Conservation (phyloP, 1,284 basidiomycete genomes). For the Trichosporon ovoides region DNA sequence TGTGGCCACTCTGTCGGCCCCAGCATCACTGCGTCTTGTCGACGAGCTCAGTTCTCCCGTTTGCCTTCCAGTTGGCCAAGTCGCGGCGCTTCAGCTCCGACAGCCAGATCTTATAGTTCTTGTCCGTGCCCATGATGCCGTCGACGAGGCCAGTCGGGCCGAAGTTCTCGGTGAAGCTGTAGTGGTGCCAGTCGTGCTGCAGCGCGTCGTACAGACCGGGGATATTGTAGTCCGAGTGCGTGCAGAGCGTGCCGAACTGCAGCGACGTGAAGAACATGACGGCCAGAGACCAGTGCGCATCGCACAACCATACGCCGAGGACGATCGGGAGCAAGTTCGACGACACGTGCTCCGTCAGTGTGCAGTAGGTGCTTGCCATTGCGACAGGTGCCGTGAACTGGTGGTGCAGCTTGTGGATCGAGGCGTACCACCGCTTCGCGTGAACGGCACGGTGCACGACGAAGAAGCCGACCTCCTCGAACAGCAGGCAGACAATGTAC, state of each 20-base stretch:
- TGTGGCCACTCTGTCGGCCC: too few species aligned
- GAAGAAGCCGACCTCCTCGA: constrained; percentile 22
- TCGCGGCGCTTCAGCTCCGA: constrained; percentile 20
- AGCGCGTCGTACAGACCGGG: constrained; percentile 20
- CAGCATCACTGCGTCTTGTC: constrained; percentile 2
- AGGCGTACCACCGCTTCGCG: constrained; percentile 11
- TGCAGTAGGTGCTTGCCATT: constrained; percentile 18
- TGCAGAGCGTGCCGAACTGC: constrained; percentile 18
- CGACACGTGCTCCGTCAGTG: constrained; percentile 19
- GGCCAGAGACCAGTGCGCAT: constrained; percentile 17
- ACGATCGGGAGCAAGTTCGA: constrained; percentile 21
- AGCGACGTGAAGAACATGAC: constrained; percentile 21
- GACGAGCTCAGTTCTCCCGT: constrained; percentile 9
- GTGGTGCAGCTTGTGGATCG: constrained; percentile 22
- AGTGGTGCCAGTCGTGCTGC: constrained; percentile 25
- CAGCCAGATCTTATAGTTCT: constrained; percentile 15
- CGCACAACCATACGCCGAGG: constrained; percentile 8
- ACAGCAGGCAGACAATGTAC: constrained; percentile 17
- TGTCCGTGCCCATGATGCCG: constrained; percentile 16
- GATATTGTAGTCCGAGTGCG: constrained; percentile 23
- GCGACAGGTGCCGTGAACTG: constrained; percentile 21
- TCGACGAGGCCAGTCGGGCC: constrained; percentile 19
- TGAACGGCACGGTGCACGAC: constrained; percentile 16
- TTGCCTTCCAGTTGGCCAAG: constrained; percentile 6
- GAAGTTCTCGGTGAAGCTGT: constrained; percentile 21